phyloP scores from a whole-genome alignment of 1,139 yeast genomes.

The Kluyveromyces marxianus region DNA sequence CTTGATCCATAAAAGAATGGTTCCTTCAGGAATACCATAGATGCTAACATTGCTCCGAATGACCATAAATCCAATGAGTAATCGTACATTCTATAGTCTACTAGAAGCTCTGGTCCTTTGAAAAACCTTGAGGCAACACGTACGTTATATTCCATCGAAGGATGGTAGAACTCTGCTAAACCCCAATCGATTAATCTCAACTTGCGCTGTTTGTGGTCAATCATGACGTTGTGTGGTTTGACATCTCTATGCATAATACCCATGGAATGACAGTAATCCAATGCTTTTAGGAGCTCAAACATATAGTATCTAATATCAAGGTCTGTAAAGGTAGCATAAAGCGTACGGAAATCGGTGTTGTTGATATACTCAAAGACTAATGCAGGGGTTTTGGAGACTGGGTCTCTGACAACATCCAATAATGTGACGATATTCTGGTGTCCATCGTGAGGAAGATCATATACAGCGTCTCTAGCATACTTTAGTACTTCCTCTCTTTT shows the following conservation, averaged over 20 bases:
- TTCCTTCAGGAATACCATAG: slow-evolving; percentile 90
- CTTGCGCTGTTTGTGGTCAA: slow-evolving; percentile 69
- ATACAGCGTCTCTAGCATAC: slow-evolving; percentile 22
- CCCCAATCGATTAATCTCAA: slow-evolving; percentile 97
- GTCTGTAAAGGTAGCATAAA: slow-evolving; percentile 85
- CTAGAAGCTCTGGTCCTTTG: slow-evolving; percentile 94
- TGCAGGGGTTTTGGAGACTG: slow-evolving; percentile 86
- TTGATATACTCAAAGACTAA: slow-evolving; percentile 85
- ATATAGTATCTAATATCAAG: slow-evolving; percentile 82
- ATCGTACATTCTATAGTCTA: slow-evolving; percentile 90
- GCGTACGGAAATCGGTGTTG: slow-evolving; percentile 81
- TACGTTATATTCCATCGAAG: slow-evolving; percentile 90
- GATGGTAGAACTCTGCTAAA: slow-evolving; percentile 93
- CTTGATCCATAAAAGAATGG: slow-evolving; percentile 97
- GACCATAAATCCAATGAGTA: slow-evolving; percentile 96
- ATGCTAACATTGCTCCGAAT: slow-evolving; percentile 95
- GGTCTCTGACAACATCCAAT: slow-evolving; percentile 84
- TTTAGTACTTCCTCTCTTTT: slow-evolving; percentile 21
- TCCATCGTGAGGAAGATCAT: slow-evolving; percentile 29
- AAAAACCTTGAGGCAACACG: slow-evolving; percentile 97
- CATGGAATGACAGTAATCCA: slow-evolving; percentile 92
- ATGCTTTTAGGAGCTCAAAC: slow-evolving; percentile 78
- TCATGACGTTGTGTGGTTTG: slow-evolving; percentile 97
- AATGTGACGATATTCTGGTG: slow-evolving; percentile 61
- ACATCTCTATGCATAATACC: slow-evolving; percentile 99